Evolutionary conservation across 495 filamentous ascomycete species (phyloP).

Genomic region (Tetracladium marchalianum): DNA sequence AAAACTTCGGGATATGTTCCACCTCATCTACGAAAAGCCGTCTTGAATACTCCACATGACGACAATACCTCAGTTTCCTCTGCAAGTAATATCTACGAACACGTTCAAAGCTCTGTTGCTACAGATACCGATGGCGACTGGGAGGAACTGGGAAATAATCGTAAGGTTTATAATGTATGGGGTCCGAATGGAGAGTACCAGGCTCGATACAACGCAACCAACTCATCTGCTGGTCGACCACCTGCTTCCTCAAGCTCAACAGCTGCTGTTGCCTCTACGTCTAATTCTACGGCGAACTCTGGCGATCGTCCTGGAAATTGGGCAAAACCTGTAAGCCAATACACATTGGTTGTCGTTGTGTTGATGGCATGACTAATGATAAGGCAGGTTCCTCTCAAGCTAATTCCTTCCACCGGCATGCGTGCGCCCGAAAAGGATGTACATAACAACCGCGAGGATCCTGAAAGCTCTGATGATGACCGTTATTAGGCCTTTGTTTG

Average conservation of each 20-base stretch:
- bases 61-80: not conserved
- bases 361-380: no score
- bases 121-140: not conserved
- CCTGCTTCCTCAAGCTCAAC: not conserved
- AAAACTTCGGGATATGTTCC: not conserved
- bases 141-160: not conserved
- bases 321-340: not conserved
- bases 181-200: not conserved
- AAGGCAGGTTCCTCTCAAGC: no score
- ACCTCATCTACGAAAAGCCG: not conserved
- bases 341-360: no score
- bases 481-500: no score
- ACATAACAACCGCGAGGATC: no score
- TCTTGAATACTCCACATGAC: not conserved
- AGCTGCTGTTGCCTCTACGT: not conserved
- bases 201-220: not conserved
- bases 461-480: no score
- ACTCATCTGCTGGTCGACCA: not conserved
- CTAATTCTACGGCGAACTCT: not conserved
- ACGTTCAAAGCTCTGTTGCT: not conserved
- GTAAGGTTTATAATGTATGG: not conserved
- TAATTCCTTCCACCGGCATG: no score
- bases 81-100: slow-evolving; percentile 3
- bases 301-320: not conserved
- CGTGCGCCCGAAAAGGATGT: no score